A percentile compares a stretch with the other conserved stretches of the same genome.
Conservation (phyloP, 129 eudicot species). For the Arctium lappa region DNA sequence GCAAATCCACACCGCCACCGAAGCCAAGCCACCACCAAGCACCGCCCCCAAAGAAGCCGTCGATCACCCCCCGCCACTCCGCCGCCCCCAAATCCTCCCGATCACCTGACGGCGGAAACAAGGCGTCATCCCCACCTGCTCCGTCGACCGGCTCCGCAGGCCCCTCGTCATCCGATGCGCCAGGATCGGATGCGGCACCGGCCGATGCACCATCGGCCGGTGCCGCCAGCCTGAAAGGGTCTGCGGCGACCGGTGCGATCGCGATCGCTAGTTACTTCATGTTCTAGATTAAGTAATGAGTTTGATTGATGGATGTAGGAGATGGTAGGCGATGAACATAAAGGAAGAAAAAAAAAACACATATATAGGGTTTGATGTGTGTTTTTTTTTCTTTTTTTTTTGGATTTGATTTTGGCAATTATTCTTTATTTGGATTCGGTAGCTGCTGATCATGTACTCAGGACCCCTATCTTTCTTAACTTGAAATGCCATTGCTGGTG, state of each 20-base stretch:
- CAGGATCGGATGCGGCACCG: slow-evolving; percentile 9
- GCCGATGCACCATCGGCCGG: slow-evolving; percentile 27
- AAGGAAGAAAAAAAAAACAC: slow-evolving; percentile 24
- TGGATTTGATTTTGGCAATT: slow-evolving; percentile 29
- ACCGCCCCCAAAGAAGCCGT: background rate
- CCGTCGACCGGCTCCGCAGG: background rate
- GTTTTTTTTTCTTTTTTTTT: slow-evolving; percentile 9
- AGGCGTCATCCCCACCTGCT: slow-evolving; percentile 18
- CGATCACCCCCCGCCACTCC: background rate
- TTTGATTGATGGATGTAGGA: slow-evolving; percentile 14
- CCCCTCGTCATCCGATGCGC: background rate
- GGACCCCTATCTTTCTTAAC: slow-evolving; percentile 10
- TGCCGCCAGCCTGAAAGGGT: slow-evolving; percentile 12
- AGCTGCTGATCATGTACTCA: slow-evolving; percentile 18
- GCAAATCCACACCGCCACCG: slow-evolving; percentile 4
- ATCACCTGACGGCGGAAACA: background rate
- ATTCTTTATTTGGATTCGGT: background rate
- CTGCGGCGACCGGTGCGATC: slow-evolving; percentile 15
- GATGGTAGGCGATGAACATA: slow-evolving; percentile 25
- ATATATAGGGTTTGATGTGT: background rate
- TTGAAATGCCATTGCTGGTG: slow-evolving; percentile 37
- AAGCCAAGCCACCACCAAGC: background rate
- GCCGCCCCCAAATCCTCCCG: background rate
- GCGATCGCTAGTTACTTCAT: slow-evolving; percentile 24
- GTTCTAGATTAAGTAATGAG: slow-evolving; percentile 23